Evolutionary conservation across 257 asterid species (phyloP).

Genomic region (Capsicum chinense): DNA sequence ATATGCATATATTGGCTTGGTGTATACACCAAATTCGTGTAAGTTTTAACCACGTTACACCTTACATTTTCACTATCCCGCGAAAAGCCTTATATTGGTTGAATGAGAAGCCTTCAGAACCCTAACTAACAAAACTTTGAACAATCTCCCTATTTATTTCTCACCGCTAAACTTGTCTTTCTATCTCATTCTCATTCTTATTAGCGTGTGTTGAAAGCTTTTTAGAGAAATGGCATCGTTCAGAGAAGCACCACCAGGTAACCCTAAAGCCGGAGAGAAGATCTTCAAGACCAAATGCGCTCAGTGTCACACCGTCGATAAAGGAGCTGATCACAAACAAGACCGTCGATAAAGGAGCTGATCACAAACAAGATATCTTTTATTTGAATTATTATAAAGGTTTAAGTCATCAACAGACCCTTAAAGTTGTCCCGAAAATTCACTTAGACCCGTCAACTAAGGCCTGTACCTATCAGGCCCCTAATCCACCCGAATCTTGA

Average conservation of each 20-base stretch:
- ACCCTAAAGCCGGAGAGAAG: constrained; percentile 68
- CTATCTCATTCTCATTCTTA: background rate
- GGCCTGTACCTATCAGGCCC: too few species aligned
- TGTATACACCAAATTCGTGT: too few species aligned
- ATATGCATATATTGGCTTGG: too few species aligned
- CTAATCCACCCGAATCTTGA: too few species aligned
- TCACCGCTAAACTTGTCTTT: background rate
- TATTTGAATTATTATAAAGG: too few species aligned
- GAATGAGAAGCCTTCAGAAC: background rate
- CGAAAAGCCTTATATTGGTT: constrained; percentile 10
- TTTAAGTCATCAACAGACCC: too few species aligned
- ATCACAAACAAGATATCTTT: constrained; percentile 81
- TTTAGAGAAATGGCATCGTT: constrained; percentile 64
- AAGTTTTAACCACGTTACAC: too few species aligned
- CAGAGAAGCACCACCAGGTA: constrained; percentile 75
- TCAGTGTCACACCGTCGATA: constrained; percentile 89
- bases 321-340: constrained; percentile 96
- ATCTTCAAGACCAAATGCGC: constrained; percentile 87
- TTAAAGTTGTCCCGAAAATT: too few species aligned
- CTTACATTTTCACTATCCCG: constrained; percentile 30
- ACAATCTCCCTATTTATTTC: background rate
- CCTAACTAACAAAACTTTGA: background rate
- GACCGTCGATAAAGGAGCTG: constrained; percentile 93
- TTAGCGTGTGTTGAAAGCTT: background rate
- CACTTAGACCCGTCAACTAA: too few species aligned